Conservation (phyloP, 306 rosid genomes). For the Psophocarpus tetragonolobus region DNA sequence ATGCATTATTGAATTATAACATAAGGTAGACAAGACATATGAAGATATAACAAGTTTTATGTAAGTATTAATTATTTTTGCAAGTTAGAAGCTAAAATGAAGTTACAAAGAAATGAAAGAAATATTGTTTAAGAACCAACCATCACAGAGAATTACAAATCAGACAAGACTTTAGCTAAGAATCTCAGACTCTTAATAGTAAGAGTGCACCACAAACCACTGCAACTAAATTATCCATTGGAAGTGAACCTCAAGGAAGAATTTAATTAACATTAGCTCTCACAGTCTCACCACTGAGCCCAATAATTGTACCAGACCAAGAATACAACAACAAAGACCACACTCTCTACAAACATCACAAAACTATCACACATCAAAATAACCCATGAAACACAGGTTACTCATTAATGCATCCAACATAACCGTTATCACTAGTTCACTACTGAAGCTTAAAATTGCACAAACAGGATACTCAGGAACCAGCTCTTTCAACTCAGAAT, state of each 20-base stretch:
- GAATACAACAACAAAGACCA: background rate
- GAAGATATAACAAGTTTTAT: background rate
- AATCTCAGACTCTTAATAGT: constrained; percentile 16
- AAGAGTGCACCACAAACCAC: background rate
- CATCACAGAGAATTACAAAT: background rate
- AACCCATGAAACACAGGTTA: background rate
- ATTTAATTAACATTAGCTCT: background rate
- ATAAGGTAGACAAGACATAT: constrained; percentile 6
- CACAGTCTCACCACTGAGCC: background rate
- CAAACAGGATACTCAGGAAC: constrained; percentile 92
- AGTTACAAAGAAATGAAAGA: constrained; percentile 9
- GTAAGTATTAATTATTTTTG: background rate
- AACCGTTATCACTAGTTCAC: background rate
- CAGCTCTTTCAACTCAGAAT: constrained; percentile 76
- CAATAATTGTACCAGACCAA: constrained; percentile 24
- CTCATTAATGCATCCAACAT: constrained; percentile 27
- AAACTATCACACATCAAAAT: background rate
- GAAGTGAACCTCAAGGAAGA: constrained; percentile 5
- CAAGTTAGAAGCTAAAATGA: constrained; percentile 14
- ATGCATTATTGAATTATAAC: constrained; percentile 14
- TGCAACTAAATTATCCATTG: background rate
- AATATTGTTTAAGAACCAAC: constrained; percentile 2
- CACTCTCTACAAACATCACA: constrained; percentile 1
- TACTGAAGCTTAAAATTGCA: constrained; percentile 28
- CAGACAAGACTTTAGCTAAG: background rate